phyloP scores from a whole-genome alignment of 306 rosid genomes.

The Cucurbita moschata region DNA sequence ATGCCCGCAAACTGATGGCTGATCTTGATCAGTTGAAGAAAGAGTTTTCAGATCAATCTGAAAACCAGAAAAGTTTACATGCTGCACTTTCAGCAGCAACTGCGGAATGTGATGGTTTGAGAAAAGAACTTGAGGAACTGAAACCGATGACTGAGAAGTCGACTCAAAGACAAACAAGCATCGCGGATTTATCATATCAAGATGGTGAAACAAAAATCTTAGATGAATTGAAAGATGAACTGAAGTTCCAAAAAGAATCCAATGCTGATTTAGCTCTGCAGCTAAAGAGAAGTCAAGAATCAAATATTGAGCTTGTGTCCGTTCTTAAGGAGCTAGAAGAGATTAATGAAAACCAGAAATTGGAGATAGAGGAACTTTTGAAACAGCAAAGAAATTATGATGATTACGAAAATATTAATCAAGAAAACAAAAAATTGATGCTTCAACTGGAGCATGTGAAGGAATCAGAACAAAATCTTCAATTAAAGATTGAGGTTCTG shows the following conservation, averaged over 20 bases:
- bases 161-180: constrained; percentile 17
- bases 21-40: constrained; percentile 52
- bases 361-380: constrained; percentile 50
- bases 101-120: constrained; percentile 34
- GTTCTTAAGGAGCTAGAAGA: constrained; percentile 84
- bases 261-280: constrained; percentile 58
- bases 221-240: constrained; percentile 47
- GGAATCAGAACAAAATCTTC: constrained; percentile 52
- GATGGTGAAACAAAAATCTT: constrained; percentile 27
- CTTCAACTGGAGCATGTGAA: constrained; percentile 37
- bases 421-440: constrained; percentile 34
- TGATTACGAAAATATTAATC: constrained; percentile 32
- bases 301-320: constrained; percentile 76
- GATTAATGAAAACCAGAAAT: constrained; percentile 52
- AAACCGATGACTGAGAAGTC: constrained; percentile 28
- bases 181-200: constrained; percentile 21
- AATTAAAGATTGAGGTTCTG: constrained; percentile 34
- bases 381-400: constrained; percentile 26
- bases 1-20: constrained; percentile 64
- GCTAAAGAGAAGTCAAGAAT: constrained; percentile 70
- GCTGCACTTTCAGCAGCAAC: constrained; percentile 41
- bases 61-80: constrained; percentile 31
- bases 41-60: constrained; percentile 52
- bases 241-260: constrained; percentile 63
- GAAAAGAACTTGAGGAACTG: constrained; percentile 44